phyloP scores from a whole-genome alignment of 805 yeast genomes.

The Yamadazyma scolyti region DNA sequence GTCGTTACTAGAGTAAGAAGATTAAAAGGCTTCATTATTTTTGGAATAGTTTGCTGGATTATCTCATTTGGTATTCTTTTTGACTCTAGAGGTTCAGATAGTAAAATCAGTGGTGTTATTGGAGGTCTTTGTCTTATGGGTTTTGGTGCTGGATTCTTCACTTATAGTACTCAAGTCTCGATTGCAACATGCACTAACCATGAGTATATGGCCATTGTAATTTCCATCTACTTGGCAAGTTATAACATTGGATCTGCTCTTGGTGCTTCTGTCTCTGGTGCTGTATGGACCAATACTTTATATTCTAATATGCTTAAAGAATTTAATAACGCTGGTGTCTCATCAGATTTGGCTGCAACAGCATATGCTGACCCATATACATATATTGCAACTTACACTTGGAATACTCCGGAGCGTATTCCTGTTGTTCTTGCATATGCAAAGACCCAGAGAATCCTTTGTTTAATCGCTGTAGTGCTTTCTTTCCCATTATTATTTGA shows the following conservation, averaged over 20 bases:
- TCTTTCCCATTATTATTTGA: constrained; percentile 48
- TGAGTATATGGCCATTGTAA: constrained; percentile 60
- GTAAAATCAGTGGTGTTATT: constrained; percentile 47
- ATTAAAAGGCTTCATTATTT: constrained; percentile 55
- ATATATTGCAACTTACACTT: constrained; percentile 44
- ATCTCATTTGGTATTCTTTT: constrained; percentile 58
- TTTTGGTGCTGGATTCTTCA: constrained; percentile 71
- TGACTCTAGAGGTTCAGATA: constrained; percentile 46
- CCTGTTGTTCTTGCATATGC: constrained; percentile 58
- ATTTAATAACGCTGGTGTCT: constrained; percentile 21
- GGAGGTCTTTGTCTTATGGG: constrained; percentile 65
- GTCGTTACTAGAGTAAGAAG: constrained; percentile 47
- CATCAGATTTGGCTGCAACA: constrained; percentile 19
- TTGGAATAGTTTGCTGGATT: constrained; percentile 58
- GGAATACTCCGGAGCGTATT: constrained; percentile 62
- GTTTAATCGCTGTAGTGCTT: constrained; percentile 52
- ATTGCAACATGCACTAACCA: constrained; percentile 58
- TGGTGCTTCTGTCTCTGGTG: constrained; percentile 64
- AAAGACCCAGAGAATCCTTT: constrained; percentile 55
- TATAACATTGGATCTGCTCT: constrained; percentile 63
- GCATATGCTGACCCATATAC: constrained; percentile 46
- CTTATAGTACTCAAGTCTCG: constrained; percentile 60
- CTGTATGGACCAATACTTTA: constrained; percentile 63
- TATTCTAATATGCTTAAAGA: constrained; percentile 40
- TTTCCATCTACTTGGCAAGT: constrained; percentile 53